These are phyloP conservation scores for Leccinum pallidistipes DNA, from an alignment of 1,284 basidiomycete genomes.

Conservation along the genomic window DNA sequence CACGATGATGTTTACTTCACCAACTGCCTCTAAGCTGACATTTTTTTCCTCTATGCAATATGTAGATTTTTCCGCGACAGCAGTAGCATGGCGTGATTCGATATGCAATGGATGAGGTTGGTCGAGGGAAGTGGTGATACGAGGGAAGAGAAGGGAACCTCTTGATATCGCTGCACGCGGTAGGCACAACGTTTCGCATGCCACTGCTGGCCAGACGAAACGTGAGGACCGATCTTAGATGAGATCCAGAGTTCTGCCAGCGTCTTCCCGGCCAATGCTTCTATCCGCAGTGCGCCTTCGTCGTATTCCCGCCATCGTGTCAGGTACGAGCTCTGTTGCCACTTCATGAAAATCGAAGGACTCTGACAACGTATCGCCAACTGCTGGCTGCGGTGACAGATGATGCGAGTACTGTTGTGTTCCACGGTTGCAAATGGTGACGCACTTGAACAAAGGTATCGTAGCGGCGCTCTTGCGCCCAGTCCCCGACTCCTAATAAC, in stretches of 20 bases:
- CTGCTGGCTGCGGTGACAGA: no score
- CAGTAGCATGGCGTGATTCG: background rate
- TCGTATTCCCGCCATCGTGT: background rate
- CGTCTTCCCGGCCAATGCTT: background rate
- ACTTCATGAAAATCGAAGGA: background rate
- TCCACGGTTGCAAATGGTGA: no score
- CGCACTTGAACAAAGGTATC: no score
- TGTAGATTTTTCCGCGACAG: background rate
- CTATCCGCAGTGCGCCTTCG: background rate
- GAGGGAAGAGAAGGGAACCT: background rate
- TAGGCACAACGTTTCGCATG: background rate
- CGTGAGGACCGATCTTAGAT: background rate
- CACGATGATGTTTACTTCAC: no score
- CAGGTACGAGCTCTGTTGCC: background rate
- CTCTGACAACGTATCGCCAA: background rate
- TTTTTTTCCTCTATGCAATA: background rate
- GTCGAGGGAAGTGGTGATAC: background rate
- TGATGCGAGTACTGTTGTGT: no score
- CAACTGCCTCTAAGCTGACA: no score
- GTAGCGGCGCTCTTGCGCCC: no score
- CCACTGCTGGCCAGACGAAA: background rate
- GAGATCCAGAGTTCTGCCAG: background rate
- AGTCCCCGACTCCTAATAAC: no score
- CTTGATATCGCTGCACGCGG: background rate
- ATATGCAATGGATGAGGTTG: background rate